A percentile compares a stretch with the other conserved stretches of the same genome.
Conservation (phyloP, 148 eudicot genomes). For the Hydrangea macrophylla region DNA sequence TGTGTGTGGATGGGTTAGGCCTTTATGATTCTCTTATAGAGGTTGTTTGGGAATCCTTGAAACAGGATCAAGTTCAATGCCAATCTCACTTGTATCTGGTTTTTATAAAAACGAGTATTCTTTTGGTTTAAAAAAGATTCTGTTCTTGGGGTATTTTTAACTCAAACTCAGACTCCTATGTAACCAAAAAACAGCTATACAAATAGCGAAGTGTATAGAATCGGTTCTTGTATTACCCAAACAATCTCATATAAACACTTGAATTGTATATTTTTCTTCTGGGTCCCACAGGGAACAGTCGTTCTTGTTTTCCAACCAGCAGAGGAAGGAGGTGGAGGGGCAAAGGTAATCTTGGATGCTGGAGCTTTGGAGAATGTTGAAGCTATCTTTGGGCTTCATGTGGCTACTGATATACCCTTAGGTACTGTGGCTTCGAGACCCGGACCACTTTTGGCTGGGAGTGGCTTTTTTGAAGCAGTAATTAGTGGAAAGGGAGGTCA, state of each 20-base stretch:
- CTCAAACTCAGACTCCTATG: no score
- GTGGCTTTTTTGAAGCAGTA: constrained; percentile 55
- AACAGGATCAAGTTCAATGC: no score
- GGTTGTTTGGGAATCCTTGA: no score
- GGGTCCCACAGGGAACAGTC: constrained; percentile 46
- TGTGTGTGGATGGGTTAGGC: no score
- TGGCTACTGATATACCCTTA: constrained; percentile 26
- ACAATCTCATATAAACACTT: not conserved
- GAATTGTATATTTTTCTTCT: constrained; percentile 2
- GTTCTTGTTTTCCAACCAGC: constrained; percentile 70
- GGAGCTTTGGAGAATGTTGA: constrained; percentile 52
- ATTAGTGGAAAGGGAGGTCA: constrained; percentile 65
- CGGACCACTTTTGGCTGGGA: constrained; percentile 54
- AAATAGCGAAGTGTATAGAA: no score
- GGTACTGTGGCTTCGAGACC: constrained; percentile 37
- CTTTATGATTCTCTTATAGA: no score
- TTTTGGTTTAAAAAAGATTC: no score
- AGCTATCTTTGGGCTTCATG: constrained; percentile 64
- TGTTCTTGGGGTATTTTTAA: no score
- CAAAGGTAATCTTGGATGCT: constrained; percentile 47
- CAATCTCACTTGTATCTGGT: no score
- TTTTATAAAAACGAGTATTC: no score
- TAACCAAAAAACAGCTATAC: no score
- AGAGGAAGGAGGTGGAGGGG: constrained; percentile 72
- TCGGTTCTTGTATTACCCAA: no score